These are phyloP conservation scores for Podaxis rugospora DNA, from an alignment of 768 basidiomycete genomes.

Conservation along the genomic window DNA sequence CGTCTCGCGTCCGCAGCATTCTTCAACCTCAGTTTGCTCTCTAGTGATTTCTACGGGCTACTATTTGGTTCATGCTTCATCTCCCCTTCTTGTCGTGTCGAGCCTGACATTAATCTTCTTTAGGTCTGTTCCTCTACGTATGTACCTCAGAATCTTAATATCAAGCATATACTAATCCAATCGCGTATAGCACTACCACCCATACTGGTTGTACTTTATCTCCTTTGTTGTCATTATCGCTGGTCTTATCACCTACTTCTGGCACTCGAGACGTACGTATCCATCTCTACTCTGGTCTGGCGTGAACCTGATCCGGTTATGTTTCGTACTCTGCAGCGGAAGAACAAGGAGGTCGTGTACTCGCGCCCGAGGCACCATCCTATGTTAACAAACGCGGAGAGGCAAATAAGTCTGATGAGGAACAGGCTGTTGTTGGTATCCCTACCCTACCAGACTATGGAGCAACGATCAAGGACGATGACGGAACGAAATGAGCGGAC, in stretches of 20 bases:
- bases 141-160: constrained; percentile 11
- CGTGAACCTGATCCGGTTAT: not conserved
- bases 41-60: constrained; percentile 85
- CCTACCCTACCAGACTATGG: not conserved
- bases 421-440: constrained; percentile 9
- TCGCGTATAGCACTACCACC: constrained; percentile 59
- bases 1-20: constrained; percentile 82
- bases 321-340: constrained; percentile 44
- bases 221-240: constrained; percentile 66
- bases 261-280: constrained; percentile 74
- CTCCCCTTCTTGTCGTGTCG: constrained; percentile 14
- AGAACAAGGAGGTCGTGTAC: constrained; percentile 52
- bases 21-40: constrained; percentile 82
- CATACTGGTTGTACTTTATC: constrained; percentile 88
- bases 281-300: not conserved
- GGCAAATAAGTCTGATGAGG: constrained; percentile 11
- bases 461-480: not conserved
- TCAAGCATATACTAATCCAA: not conserved
- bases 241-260: constrained; percentile 83
- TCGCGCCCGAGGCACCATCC: constrained; percentile 52
- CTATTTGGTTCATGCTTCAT: constrained; percentile 52
- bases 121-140: constrained; percentile 51
- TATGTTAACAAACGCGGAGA: constrained; percentile 41
- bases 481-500: not conserved
- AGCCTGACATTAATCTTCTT: not conserved